Percentiles rank a stretch among this genome's conserved stretches.
Evolutionary conservation across 257 asterid species (phyloP).

Genomic region (Ilex asprella): DNA sequence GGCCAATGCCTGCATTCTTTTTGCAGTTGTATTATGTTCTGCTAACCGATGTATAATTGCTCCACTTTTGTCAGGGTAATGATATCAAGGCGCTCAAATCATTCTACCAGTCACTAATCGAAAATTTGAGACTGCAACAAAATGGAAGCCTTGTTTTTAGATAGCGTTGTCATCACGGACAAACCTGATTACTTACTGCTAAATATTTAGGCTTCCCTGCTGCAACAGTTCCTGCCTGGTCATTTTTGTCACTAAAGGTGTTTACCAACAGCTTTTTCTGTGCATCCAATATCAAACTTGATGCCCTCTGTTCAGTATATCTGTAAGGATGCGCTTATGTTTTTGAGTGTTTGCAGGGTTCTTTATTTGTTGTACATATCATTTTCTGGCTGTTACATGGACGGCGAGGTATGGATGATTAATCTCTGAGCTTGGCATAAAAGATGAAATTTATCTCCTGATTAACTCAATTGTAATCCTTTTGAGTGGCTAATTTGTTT

Average conservation of each 20-base stretch:
- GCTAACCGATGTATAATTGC: not conserved
- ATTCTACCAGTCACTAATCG: slow-evolving; percentile 73
- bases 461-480: not conserved
- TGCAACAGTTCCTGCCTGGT: slow-evolving; percentile 24
- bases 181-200: slow-evolving; percentile 8
- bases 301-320: slow-evolving; percentile 3
- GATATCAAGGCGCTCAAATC: slow-evolving; percentile 68
- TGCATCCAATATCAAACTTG: not conserved
- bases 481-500: slow-evolving; percentile 9
- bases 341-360: slow-evolving; percentile 34
- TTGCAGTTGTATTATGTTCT: not conserved
- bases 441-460: not conserved
- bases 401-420: slow-evolving; percentile 36
- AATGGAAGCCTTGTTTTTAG: slow-evolving; percentile 82
- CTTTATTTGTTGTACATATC: slow-evolving; percentile 65
- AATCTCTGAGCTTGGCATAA: slow-evolving; percentile 2
- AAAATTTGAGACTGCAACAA: slow-evolving; percentile 71
- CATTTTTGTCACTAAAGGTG: slow-evolving; percentile 29
- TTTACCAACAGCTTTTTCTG: slow-evolving; percentile 3
- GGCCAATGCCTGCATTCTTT: not conserved
- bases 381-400: slow-evolving; percentile 23
- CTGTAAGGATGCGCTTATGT: slow-evolving; percentile 4
- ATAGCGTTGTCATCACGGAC: slow-evolving; percentile 28
- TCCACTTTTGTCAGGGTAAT: slow-evolving; percentile 44
- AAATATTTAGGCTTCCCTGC: slow-evolving; percentile 15